Evolutionary conservation across 805 yeast species (phyloP).

Genomic region (Schizosaccharomyces japonicus): DNA sequence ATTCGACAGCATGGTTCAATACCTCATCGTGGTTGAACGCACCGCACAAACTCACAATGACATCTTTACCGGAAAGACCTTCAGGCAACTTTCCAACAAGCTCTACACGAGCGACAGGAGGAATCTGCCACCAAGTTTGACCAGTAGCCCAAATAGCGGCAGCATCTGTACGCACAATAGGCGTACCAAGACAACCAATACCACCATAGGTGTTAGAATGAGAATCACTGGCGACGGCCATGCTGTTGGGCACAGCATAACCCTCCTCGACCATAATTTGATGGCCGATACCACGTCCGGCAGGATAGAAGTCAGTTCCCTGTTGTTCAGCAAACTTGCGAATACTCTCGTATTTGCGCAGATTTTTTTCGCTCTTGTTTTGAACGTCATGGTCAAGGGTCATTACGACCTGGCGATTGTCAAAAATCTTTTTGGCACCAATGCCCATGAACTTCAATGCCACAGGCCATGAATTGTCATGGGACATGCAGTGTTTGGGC

Average conservation of each 20-base stretch:
- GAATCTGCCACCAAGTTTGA: constrained; percentile 99
- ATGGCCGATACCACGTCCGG: constrained; percentile 97
- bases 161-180: constrained; percentile 94
- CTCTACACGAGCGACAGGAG: constrained; percentile 91
- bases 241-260: constrained; percentile 78
- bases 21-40: constrained; percentile 77
- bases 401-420: constrained; percentile 79
- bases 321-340: constrained; percentile 73
- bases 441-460: constrained; percentile 88
- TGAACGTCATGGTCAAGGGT: constrained; percentile 97
- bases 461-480: constrained; percentile 98
- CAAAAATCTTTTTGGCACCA: constrained; percentile 64
- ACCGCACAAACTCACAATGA: constrained; percentile 89
- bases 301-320: constrained; percentile 91
- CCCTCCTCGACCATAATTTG: constrained; percentile 98
- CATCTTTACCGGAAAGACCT: constrained; percentile 90
- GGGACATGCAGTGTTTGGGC: constrained; percentile 98
- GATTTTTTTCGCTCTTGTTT: constrained; percentile 67
- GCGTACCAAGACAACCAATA: constrained; percentile 84
- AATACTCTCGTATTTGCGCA: constrained; percentile 69
- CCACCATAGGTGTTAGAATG: constrained; percentile 98
- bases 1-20: constrained; percentile 72
- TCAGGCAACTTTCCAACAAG: constrained; percentile 55
- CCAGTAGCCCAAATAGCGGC: constrained; percentile 99
- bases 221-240: constrained; percentile 92